These are phyloP conservation scores for Eutrema japonicum DNA, from an alignment of 345 rosid species.

Conservation along the genomic window DNA sequence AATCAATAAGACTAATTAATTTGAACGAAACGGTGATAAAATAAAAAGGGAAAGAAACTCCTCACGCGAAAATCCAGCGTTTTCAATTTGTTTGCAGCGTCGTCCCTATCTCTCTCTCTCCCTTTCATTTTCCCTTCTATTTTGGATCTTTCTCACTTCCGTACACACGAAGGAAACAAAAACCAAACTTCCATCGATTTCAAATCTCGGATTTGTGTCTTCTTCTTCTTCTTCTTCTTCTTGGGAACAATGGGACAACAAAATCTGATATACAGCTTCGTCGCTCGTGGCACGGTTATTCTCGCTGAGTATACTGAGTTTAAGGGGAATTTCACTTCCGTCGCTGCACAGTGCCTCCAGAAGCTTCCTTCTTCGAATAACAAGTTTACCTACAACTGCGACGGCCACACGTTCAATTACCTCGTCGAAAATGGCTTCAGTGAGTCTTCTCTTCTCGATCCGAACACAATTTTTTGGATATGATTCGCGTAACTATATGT, in stretches of 20 bases:
- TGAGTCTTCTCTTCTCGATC: constrained; percentile 34
- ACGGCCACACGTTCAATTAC: constrained; percentile 75
- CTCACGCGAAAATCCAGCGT: constrained; percentile 24
- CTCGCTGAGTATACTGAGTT: constrained; percentile 69
- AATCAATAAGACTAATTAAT: not conserved
- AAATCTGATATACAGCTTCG: constrained; percentile 70
- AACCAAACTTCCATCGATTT: constrained; percentile 2
- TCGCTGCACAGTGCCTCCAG: constrained; percentile 74
- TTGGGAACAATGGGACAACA: constrained; percentile 59
- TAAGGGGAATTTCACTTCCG: constrained; percentile 66
- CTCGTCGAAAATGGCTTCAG: constrained; percentile 70
- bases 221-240: not conserved
- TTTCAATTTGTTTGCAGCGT: constrained; percentile 19
- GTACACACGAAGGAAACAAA: constrained; percentile 29
- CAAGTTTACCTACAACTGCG: constrained; percentile 74
- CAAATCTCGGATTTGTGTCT: not conserved
- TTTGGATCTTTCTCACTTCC: constrained; percentile 41
- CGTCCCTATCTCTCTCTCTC: constrained; percentile 40
- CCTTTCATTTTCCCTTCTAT: constrained; percentile 34
- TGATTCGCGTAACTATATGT: not conserved
- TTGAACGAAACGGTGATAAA: constrained; percentile 15
- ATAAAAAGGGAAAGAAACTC: not conserved
- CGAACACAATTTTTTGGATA: not conserved
- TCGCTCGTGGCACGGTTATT: constrained; percentile 71
- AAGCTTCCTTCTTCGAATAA: constrained; percentile 68